These are phyloP conservation scores for Tarenaya hassleriana DNA, from an alignment of 345 rosid species.

Conservation along the genomic window DNA sequence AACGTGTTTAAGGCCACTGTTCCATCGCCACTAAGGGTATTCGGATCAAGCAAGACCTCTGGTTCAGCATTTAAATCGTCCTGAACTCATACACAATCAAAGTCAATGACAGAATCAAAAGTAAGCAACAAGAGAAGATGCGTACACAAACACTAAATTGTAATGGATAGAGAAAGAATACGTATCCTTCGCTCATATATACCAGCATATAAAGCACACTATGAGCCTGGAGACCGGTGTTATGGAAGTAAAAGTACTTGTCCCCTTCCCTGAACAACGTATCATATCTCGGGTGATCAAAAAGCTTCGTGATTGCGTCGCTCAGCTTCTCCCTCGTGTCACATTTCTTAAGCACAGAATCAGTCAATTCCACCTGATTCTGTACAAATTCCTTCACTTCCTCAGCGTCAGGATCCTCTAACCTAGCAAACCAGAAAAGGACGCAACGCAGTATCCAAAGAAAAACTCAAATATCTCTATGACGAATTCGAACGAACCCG, in stretches of 20 bases:
- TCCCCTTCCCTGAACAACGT: slow-evolving; percentile 60
- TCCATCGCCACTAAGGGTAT: slow-evolving; percentile 78
- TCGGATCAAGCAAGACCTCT: slow-evolving; percentile 86
- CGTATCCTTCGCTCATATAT: not conserved
- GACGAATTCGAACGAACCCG: not conserved
- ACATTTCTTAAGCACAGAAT: slow-evolving; percentile 53
- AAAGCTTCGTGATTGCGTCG: slow-evolving; percentile 50
- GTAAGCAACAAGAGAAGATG: not conserved
- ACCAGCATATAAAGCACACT: slow-evolving; percentile 73
- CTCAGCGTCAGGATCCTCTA: slow-evolving; percentile 85
- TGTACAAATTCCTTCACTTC: slow-evolving; percentile 70
- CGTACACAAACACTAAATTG: not conserved
- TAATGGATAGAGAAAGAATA: too few relatives aligned
- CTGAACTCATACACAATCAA: slow-evolving; percentile 27
- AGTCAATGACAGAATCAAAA: slow-evolving; percentile 6
- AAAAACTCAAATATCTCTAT: slow-evolving; percentile 4
- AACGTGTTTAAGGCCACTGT: slow-evolving; percentile 54
- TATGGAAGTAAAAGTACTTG: slow-evolving; percentile 73
- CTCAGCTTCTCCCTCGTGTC: slow-evolving; percentile 51
- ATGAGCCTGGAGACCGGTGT: slow-evolving; percentile 87
- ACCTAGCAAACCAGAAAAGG: slow-evolving; percentile 35
- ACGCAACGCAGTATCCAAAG: not conserved
- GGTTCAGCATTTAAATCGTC: slow-evolving; percentile 65
- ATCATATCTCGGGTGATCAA: slow-evolving; percentile 79
- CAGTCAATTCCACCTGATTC: slow-evolving; percentile 60